These are phyloP conservation scores for Termitomyces sp. DNA, from an alignment of 768 basidiomycete genomes.

Conservation along the genomic window DNA sequence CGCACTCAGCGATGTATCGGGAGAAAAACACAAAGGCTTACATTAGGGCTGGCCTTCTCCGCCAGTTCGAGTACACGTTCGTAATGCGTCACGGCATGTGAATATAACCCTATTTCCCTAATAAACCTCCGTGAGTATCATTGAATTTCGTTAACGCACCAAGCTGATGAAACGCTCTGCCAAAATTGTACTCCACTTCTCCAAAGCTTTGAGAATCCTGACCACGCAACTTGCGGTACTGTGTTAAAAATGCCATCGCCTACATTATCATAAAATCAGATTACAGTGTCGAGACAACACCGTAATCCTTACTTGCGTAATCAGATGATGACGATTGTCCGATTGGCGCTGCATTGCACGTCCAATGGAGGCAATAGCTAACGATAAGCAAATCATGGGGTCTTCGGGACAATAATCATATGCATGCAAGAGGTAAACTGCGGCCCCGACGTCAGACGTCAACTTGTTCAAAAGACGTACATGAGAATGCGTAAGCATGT, in stretches of 20 bases:
- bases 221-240: slow-evolving; percentile 66
- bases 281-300: background rate
- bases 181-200: slow-evolving; percentile 94
- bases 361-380: slow-evolving; percentile 83
- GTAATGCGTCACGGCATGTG: slow-evolving; percentile 83
- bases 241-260: slow-evolving; percentile 80
- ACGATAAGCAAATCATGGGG: slow-evolving; percentile 76
- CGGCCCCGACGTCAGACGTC: background rate
- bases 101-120: slow-evolving; percentile 54
- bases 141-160: slow-evolving; percentile 38
- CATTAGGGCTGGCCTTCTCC: slow-evolving; percentile 29
- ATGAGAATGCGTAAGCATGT: background rate
- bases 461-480: background rate
- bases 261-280: slow-evolving; percentile 20
- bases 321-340: slow-evolving; percentile 88
- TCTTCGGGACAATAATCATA: slow-evolving; percentile 82
- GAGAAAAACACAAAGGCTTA: slow-evolving; percentile 18
- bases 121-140: background rate
- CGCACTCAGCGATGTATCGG: background rate
- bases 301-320: slow-evolving; percentile 47
- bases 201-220: slow-evolving; percentile 36
- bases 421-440: slow-evolving; percentile 72
- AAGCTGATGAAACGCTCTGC: slow-evolving; percentile 87
- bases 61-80: slow-evolving; percentile 65
- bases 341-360: slow-evolving; percentile 91